Base-by-base conservation (phyloP, 176 grass and related monocot genomes). In the Musa schizocarpa region DNA sequence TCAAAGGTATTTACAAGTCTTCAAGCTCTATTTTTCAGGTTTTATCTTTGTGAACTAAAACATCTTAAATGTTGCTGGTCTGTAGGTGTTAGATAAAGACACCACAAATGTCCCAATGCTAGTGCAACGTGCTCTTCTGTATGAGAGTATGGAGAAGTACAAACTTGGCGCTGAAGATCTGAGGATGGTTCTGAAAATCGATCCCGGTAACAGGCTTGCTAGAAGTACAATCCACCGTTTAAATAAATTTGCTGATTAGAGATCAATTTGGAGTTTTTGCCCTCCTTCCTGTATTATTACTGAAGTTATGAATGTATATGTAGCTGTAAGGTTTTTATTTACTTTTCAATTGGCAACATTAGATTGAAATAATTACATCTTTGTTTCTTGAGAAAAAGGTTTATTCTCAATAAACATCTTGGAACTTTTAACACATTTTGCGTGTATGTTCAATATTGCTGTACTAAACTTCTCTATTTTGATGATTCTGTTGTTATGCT, bases 61-160 rank as follows among this genome's bases (percentile, higher is more conserved):
- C 7, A 26, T 69, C 6, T 26, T 57, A 20, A 55, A 64, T 64
- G 2, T 34, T 29, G 49, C 79, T 19, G 67, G 52, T 23, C 80
- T 87, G 63, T 83, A 99, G 95, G 86, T 99, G 11, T 80, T 99
- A 57, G 86, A 89, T 11, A 50, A 94, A 78, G 95, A 94, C 68
- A 87, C 87, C 63, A 78, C 85, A 52, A 99, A 99, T 93, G 83
- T 94, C 11, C 76, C 88, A 0, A 85, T 94, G 56, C 81, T 99
- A 49, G 71, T 91, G 79, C 95, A 99, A 73, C 91, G 95, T 73
- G 95, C 95, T 57, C 91, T 94, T 64, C 80, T 99, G 24, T 99
- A 99, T 13, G 95, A 99, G 87, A 99, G 95, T 78, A 82, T 80
- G 19, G 95, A 99, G 73, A 99, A 94, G 81, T 99, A 99, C 82